phyloP scores from a whole-genome alignment of 2,329 filamentous ascomycete species.

The Trichoderma guizhouense region DNA sequence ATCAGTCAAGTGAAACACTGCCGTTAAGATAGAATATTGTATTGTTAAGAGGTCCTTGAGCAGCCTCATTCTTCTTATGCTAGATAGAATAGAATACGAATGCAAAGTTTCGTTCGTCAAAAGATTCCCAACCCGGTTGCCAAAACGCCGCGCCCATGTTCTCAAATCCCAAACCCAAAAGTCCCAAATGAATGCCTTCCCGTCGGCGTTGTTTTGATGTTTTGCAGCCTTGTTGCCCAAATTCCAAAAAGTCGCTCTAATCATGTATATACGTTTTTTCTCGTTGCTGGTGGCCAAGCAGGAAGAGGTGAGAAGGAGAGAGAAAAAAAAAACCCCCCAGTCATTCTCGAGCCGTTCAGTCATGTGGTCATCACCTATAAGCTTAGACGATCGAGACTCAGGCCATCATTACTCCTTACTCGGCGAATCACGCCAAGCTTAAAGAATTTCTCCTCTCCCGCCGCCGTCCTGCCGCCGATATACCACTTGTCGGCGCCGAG shows the following conservation, averaged over 20 bases:
- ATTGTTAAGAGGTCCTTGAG: background rate
- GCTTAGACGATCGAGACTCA: constrained; percentile 73
- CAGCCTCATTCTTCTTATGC: constrained; percentile 3
- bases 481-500: constrained; percentile 76
- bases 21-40: background rate
- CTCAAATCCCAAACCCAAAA: background rate
- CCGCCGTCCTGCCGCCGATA: constrained; percentile 71
- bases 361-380: constrained; percentile 46
- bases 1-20: background rate
- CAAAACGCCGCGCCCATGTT: constrained; percentile 11
- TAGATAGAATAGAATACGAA: background rate
- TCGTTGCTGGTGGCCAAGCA: background rate
- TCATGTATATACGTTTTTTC: constrained; percentile 16
- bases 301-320: background rate
- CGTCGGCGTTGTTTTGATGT: background rate
- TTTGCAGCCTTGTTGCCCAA: constrained; percentile 6
- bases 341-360: background rate
- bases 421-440: constrained; percentile 73
- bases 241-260: constrained; percentile 10
- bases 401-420: constrained; percentile 68
- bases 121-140: background rate
- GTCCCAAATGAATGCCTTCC: constrained; percentile 2
- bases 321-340: background rate
- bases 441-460: constrained; percentile 77
- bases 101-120: background rate